These are phyloP conservation scores for Stephania cephalantha DNA, from an alignment of 164 flowering plant species.

Conservation along the genomic window DNA sequence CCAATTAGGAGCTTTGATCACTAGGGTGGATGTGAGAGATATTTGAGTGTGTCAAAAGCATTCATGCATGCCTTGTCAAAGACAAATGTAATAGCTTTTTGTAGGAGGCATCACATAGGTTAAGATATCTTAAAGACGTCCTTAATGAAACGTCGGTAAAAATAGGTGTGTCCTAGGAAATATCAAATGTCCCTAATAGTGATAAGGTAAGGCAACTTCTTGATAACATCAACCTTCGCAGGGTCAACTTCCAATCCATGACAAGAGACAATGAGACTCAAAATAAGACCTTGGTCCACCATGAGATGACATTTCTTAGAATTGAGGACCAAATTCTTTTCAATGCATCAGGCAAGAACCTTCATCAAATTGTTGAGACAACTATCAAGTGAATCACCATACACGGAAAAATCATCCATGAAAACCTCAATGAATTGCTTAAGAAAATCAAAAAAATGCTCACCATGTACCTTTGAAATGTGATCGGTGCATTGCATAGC, in stretches of 20 bases:
- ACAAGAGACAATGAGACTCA: neutral
- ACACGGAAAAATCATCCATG: too few relatives aligned
- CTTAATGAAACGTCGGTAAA: neutral
- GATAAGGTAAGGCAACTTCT: neutral
- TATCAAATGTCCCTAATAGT: neutral
- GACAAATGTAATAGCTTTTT: neutral
- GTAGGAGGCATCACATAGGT: neutral
- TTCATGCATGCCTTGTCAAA: neutral
- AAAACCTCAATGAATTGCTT: too few relatives aligned
- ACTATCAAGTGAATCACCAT: too few relatives aligned
- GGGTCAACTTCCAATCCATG: neutral
- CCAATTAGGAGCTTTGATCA: constrained; percentile 9
- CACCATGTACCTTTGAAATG: too few relatives aligned
- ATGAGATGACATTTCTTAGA: too few relatives aligned
- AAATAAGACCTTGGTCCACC: too few relatives aligned
- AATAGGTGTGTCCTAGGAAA: neutral
- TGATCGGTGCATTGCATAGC: too few relatives aligned
- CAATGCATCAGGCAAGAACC: too few relatives aligned
- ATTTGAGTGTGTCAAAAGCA: neutral
- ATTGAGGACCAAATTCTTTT: too few relatives aligned
- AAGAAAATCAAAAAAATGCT: too few relatives aligned
- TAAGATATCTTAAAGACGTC: too few relatives aligned
- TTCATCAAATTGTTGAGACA: too few relatives aligned
- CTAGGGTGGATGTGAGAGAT: neutral
- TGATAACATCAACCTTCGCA: neutral